These are phyloP conservation scores for Lactuca saligna DNA, from an alignment of 129 eudicot genomes.

Conservation along the genomic window DNA sequence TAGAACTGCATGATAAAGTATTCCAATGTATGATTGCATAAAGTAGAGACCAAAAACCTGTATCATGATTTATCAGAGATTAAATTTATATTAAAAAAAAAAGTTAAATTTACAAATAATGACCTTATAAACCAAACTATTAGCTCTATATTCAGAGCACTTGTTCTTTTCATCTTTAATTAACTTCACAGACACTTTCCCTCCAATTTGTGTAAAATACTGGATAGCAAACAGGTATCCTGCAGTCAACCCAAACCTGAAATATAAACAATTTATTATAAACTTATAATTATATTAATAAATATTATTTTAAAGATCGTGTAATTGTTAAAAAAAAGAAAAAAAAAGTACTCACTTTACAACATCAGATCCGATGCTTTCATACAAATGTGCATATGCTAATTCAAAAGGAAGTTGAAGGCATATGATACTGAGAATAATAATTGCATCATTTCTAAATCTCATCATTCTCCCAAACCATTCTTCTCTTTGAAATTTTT, in stretches of 20 bases:
- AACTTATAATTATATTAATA: not conserved
- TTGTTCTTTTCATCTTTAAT: constrained; percentile 63
- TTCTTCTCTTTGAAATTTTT: constrained; percentile 74
- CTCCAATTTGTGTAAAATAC: constrained; percentile 80
- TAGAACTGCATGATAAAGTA: constrained; percentile 84
- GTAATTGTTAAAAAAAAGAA: not conserved
- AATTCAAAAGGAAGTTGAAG: constrained; percentile 94
- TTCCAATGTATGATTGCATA: constrained; percentile 93
- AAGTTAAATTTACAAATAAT: not conserved
- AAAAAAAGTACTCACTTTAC: constrained; percentile 50
- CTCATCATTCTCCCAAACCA: constrained; percentile 74
- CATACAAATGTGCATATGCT: constrained; percentile 98
- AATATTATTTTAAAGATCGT: not conserved
- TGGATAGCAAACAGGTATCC: constrained; percentile 75
- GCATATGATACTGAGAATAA: constrained; percentile 77
- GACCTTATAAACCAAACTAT: constrained; percentile 94
- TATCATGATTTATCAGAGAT: not conserved
- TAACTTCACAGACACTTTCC: constrained; percentile 82
- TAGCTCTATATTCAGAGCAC: constrained; percentile 67
- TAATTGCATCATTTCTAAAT: constrained; percentile 77
- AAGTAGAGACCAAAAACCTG: constrained; percentile 95
- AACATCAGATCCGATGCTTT: constrained; percentile 59
- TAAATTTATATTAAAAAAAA: not conserved
- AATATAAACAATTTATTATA: constrained; percentile 14
- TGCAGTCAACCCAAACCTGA: constrained; percentile 86